Evolutionary conservation across 495 filamentous ascomycete species (phyloP).

Genomic region (Annulohypoxylon maeteangense): DNA sequence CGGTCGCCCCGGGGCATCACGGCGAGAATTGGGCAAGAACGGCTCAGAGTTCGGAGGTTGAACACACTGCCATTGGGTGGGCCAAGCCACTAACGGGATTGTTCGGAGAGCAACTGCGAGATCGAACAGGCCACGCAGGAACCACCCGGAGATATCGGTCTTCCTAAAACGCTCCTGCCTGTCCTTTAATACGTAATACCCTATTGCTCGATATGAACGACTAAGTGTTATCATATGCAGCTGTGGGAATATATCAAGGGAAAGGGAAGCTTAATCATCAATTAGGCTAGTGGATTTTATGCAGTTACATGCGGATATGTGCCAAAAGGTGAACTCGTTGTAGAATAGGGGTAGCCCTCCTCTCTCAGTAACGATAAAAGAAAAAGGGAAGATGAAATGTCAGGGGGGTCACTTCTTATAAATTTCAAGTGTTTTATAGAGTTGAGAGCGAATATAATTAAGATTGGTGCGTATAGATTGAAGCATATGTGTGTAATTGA

Average conservation of each 20-base stretch:
- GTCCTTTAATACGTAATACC: not conserved
- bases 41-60: conserved; percentile 36
- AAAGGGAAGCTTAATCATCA: not conserved
- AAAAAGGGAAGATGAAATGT: no score
- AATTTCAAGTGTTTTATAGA: not conserved
- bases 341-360: conserved; percentile 12
- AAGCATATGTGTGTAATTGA: not conserved
- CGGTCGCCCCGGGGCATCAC: conserved; percentile 44
- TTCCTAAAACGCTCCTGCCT: conserved; percentile 10
- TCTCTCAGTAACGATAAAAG: not conserved
- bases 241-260: not conserved
- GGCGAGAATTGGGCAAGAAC: conserved; percentile 30
- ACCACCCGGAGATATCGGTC: conserved; percentile 35
- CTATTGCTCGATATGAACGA: not conserved
- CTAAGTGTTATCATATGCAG: not conserved
- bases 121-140: conserved; percentile 8
- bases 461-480: not conserved
- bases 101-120: conserved; percentile 34
- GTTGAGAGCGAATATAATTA: not conserved
- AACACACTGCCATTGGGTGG: conserved; percentile 36
- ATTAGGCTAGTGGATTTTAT: not conserved
- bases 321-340: not conserved
- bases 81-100: conserved; percentile 46
- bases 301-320: conserved; percentile 3
- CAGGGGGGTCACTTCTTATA: not conserved